Percentiles rank a stretch among this genome's conserved stretches.
These are phyloP conservation scores for Articulospora tetracladia DNA, from an alignment of 495 filamentous ascomycete genomes.

Conservation along the genomic window DNA sequence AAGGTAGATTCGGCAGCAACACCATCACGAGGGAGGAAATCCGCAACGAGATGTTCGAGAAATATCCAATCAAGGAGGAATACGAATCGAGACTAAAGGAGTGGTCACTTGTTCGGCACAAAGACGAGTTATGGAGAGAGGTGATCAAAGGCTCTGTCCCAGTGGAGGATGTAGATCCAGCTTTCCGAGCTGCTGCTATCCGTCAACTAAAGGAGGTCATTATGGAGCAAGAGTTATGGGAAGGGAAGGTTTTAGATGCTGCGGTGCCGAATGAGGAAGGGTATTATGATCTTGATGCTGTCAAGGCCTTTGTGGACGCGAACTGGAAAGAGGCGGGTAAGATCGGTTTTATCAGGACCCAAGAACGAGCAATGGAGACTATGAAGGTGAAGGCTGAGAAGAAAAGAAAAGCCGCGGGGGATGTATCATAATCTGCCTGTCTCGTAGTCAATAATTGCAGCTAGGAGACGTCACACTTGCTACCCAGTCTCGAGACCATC, in stretches of 20 bases:
- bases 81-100: conserved; percentile 21
- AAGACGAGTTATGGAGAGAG: conserved; percentile 19
- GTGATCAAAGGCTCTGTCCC: conserved; percentile 27
- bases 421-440: not conserved
- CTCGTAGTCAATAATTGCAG: not conserved
- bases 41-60: conserved; percentile 16
- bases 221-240: conserved; percentile 28
- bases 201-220: conserved; percentile 21
- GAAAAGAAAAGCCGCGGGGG: not conserved
- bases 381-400: conserved; percentile 23
- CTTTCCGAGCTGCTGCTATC: conserved; percentile 20
- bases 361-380: conserved; percentile 19
- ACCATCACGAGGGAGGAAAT: conserved; percentile 19
- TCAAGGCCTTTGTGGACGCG: conserved; percentile 31
- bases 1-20: not conserved
- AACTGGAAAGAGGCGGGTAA: conserved; percentile 33
- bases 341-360: conserved; percentile 27
- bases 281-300: conserved; percentile 31
- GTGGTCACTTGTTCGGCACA: conserved; percentile 16
- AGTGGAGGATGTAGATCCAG: conserved; percentile 21
- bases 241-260: conserved; percentile 23
- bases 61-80: conserved; percentile 27
- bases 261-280: conserved; percentile 29
- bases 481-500: too few species aligned
- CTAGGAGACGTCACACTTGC: not conserved